Conservation (phyloP, 148 eudicot species). For the Drosera capensis region DNA sequence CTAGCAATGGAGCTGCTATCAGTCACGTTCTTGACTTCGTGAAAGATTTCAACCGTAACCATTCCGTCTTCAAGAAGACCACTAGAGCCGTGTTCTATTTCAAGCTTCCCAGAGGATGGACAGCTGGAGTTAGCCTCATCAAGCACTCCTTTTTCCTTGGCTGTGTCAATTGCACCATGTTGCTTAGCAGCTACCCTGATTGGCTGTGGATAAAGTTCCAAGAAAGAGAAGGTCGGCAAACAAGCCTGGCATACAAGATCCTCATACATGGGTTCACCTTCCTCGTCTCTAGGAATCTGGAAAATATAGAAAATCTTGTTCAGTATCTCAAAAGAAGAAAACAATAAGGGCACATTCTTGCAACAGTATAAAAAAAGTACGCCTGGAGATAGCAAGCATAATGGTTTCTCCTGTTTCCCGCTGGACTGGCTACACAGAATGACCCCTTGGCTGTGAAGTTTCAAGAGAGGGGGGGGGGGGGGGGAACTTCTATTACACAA, state of each 20-base stretch:
- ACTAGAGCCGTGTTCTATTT: slow-evolving; percentile 8
- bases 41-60: slow-evolving; percentile 17
- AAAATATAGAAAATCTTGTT: slow-evolving; percentile 3
- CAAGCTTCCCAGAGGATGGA: slow-evolving; percentile 22
- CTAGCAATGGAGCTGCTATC: slow-evolving; percentile 23
- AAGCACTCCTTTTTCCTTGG: slow-evolving; percentile 36
- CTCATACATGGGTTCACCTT: slow-evolving; percentile 72
- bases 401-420: no score
- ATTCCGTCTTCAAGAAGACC: slow-evolving; percentile 12
- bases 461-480: no score
- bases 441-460: no score
- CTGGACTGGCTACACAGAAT: no score
- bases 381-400: no score
- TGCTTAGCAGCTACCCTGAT: slow-evolving; percentile 36
- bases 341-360: no score
- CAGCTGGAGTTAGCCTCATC: slow-evolving; percentile 24
- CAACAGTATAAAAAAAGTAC: no score
- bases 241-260: slow-evolving; percentile 77
- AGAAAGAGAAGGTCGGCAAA: slow-evolving; percentile 49
- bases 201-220: slow-evolving; percentile 49
- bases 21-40: slow-evolving; percentile 6
- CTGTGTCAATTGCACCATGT: slow-evolving; percentile 18
- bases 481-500: no score
- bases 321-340: not conserved
- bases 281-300: slow-evolving; percentile 86